Base-by-base conservation (phyloP, 495 filamentous ascomycete genomes). In the Penicillium soppii region DNA sequence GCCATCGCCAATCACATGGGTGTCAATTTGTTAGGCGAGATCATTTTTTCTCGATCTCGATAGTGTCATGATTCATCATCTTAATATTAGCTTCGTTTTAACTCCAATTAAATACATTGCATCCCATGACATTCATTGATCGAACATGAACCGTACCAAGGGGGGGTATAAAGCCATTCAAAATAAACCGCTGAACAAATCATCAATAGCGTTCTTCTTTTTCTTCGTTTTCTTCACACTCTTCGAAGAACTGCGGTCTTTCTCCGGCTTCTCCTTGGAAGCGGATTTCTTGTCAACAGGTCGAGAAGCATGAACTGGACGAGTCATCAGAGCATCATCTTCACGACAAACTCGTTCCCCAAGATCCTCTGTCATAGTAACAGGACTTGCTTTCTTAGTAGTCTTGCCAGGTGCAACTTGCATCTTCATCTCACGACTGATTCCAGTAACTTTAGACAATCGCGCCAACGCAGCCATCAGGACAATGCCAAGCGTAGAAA, bases 401-500 rank as follows among this genome's bases (percentile, higher is more conserved):
- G 23, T 9, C 15, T 32, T 40, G 10, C n/a, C 43, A 23, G 41
- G 15, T 30, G 7, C 35, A 8, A 41, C n/a, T 33, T 20, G 38
- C 10, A 20, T 33, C 33, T 61, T 62, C 25, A 61, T 30, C 16
- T 63, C 52, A n/a, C 53, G 54, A 7, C 57, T 59, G 30, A 63
- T 60, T 0, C 67, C 67, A 37, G 82, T 67, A 9, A 74, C 67
- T 45, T 65, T 72, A 52, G 76, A 66, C 37, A 88, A 66, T 52
- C 83, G 79, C 20, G 85, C 85, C 38, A 92, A 66, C 12, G 77
- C 69, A 15, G 80, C 83, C n/a, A 91, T 41, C 5, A 95, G 74
- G 37, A 88, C 79, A 13, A 90, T 70, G n/a, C 90, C 90, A n/a
- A 94, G 75, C 1, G 86, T 71, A n/a, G 88, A 81, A 62, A 88